Evolutionary conservation across 2,329 filamentous ascomycete species (phyloP).

Genomic region (Sclerotinia minor): DNA sequence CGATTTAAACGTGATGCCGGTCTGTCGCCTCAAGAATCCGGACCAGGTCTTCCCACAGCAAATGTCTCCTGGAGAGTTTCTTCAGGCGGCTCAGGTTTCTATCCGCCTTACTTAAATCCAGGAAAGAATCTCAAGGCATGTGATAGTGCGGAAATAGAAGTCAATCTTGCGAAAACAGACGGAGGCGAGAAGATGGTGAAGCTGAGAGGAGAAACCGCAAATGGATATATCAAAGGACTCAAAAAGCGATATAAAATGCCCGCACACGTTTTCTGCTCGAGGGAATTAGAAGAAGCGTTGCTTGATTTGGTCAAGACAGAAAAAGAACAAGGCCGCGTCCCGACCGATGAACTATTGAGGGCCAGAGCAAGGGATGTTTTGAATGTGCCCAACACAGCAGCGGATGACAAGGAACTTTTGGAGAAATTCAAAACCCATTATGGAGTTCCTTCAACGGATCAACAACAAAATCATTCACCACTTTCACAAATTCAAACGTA

Average conservation of each 20-base stretch:
- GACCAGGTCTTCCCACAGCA: slow-evolving; percentile 50
- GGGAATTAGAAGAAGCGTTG: slow-evolving; percentile 58
- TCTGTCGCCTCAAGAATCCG: slow-evolving; percentile 50
- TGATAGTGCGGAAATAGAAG: slow-evolving; percentile 40
- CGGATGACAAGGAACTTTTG: slow-evolving; percentile 55
- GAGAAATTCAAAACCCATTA: slow-evolving; percentile 48
- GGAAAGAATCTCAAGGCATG: slow-evolving; percentile 43
- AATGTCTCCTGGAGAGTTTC: slow-evolving; percentile 49
- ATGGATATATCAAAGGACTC: slow-evolving; percentile 51
- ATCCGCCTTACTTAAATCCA: slow-evolving; percentile 55
- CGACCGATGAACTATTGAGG: slow-evolving; percentile 51
- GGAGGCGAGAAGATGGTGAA: slow-evolving; percentile 44
- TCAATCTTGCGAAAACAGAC: slow-evolving; percentile 30
- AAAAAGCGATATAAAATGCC: slow-evolving; percentile 48
- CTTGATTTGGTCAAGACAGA: slow-evolving; percentile 50
- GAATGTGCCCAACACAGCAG: slow-evolving; percentile 50
- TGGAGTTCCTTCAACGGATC: not conserved
- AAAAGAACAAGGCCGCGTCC: slow-evolving; percentile 47
- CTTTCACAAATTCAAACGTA: slow-evolving; percentile 1
- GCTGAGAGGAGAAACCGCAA: slow-evolving; percentile 48
- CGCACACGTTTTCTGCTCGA: slow-evolving; percentile 56
- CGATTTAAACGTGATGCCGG: slow-evolving; percentile 61
- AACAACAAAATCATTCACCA: slow-evolving; percentile 9
- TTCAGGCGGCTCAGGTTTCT: slow-evolving; percentile 57
- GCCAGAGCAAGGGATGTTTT: slow-evolving; percentile 52